Conservation (phyloP, 2,329 filamentous ascomycete species). For the Zelopaecilomyces penicillatus region DNA sequence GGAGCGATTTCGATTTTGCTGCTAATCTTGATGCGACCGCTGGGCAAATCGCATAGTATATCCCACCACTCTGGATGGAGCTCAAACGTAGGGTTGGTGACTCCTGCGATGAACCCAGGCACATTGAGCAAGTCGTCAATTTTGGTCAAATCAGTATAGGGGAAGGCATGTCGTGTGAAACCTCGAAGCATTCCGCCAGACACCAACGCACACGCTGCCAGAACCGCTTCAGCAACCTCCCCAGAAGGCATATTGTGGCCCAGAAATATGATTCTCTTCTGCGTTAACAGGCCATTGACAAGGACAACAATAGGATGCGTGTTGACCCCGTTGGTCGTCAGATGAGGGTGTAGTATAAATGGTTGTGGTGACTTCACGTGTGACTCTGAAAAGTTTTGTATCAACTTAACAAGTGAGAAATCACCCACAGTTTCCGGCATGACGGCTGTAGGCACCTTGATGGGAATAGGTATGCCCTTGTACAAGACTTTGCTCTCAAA, state of each 20-base stretch:
- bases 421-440: slow-evolving; percentile 95
- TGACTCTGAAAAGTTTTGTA: slow-evolving; percentile 81
- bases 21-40: slow-evolving; percentile 89
- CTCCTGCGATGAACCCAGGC: slow-evolving; percentile 93
- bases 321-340: slow-evolving; percentile 81
- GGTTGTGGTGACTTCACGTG: slow-evolving; percentile 78
- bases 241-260: slow-evolving; percentile 92
- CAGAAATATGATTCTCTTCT: slow-evolving; percentile 93
- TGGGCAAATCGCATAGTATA: slow-evolving; percentile 84
- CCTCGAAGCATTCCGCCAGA: slow-evolving; percentile 88
- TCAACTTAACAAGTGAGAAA: slow-evolving; percentile 94
- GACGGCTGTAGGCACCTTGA: slow-evolving; percentile 89
- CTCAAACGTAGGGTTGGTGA: slow-evolving; percentile 94
- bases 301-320: slow-evolving; percentile 95
- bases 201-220: slow-evolving; percentile 89
- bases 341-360: slow-evolving; percentile 79
- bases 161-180: slow-evolving; percentile 93
- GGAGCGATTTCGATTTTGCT: slow-evolving; percentile 74
- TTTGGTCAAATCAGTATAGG: slow-evolving; percentile 95
- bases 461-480: slow-evolving; percentile 91
- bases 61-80: slow-evolving; percentile 98
- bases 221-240: slow-evolving; percentile 93
- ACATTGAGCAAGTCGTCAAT: slow-evolving; percentile 94
- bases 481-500: slow-evolving; percentile 95
- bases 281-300: slow-evolving; percentile 87